A percentile compares a stretch with the other conserved stretches of the same genome.
Conservation (phyloP, 345 rosid genomes). For the Erucastrum elatum region DNA sequence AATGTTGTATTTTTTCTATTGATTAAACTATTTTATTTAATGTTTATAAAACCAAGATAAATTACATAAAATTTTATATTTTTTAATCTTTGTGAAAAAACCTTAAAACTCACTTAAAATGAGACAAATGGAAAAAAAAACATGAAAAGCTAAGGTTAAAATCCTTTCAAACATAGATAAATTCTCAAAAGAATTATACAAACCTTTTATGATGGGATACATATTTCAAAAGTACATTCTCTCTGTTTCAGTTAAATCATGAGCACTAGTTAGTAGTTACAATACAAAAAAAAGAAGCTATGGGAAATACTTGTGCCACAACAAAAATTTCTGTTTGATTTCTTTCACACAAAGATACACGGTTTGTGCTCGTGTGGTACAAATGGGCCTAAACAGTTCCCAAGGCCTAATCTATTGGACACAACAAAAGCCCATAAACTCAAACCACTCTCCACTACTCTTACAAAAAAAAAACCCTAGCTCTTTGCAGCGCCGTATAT, state of each 20-base stretch:
- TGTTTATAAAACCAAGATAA: too few species aligned
- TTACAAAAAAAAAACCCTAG: slow-evolving; percentile 31
- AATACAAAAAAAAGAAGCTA: background rate
- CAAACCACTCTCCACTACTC: background rate
- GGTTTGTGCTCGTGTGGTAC: background rate
- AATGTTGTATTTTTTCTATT: too few species aligned
- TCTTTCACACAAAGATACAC: background rate
- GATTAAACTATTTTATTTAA: too few species aligned
- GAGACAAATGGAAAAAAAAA: too few species aligned
- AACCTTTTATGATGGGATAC: background rate
- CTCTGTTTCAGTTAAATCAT: background rate
- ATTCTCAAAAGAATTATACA: background rate
- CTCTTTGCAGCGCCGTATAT: background rate
- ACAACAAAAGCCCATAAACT: background rate
- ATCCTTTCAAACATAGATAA: too few species aligned
- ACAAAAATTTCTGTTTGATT: background rate
- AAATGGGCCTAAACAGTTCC: background rate
- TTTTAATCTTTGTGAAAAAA: too few species aligned
- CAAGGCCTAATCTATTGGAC: background rate
- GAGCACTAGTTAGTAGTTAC: too few species aligned
- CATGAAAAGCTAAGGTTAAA: background rate
- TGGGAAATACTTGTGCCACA: background rate
- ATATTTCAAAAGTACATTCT: background rate
- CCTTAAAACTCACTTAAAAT: too few species aligned
- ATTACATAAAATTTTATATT: too few species aligned